These are phyloP conservation scores for Rachicladosporium sp. DNA, from an alignment of 2,329 filamentous ascomycete genomes.

Conservation along the genomic window DNA sequence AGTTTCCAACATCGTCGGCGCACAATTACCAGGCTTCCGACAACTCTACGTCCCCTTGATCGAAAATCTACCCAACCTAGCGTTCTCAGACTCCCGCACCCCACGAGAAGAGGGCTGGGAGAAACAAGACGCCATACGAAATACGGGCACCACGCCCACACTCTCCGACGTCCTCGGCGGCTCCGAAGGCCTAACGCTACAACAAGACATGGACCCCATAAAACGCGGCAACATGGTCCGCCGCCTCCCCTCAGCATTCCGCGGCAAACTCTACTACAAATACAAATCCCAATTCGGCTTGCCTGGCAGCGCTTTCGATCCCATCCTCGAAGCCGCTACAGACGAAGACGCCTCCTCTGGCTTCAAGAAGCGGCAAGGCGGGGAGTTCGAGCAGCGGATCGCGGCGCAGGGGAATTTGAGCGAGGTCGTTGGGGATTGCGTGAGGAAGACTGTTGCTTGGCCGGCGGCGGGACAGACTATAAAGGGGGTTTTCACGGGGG, in stretches of 20 bases:
- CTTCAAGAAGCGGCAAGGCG: conserved; percentile 63
- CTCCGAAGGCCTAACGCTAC: conserved; percentile 55
- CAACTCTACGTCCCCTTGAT: conserved; percentile 83
- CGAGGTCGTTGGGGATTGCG: conserved; percentile 58
- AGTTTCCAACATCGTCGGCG: conserved; percentile 82
- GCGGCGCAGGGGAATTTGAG: conserved; percentile 60
- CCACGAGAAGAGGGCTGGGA: conserved; percentile 30
- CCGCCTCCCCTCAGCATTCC: conserved; percentile 73
- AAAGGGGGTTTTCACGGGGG: conserved; percentile 73
- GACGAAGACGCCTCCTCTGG: conserved; percentile 55
- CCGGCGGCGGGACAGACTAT: conserved; percentile 77
- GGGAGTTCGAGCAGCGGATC: conserved; percentile 76
- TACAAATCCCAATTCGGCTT: conserved; percentile 88
- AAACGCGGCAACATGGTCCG: conserved; percentile 94
- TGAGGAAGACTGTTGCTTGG: conserved; percentile 84
- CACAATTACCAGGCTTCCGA: conserved; percentile 85
- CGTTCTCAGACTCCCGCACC: conserved; percentile 56
- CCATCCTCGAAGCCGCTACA: conserved; percentile 65
- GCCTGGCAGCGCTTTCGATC: conserved; percentile 67
- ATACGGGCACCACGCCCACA: conserved; percentile 28
- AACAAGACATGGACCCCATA: conserved; percentile 84
- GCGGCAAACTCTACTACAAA: conserved; percentile 81
- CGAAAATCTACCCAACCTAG: conserved; percentile 77
- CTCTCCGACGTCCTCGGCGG: conserved; percentile 41
- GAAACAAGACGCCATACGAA: conserved; percentile 25